Percentiles rank a stretch among this genome's conserved stretches.
These are phyloP conservation scores for Triticum aestivum DNA, from an alignment of 176 grass and related monocot species.

Conservation along the genomic window DNA sequence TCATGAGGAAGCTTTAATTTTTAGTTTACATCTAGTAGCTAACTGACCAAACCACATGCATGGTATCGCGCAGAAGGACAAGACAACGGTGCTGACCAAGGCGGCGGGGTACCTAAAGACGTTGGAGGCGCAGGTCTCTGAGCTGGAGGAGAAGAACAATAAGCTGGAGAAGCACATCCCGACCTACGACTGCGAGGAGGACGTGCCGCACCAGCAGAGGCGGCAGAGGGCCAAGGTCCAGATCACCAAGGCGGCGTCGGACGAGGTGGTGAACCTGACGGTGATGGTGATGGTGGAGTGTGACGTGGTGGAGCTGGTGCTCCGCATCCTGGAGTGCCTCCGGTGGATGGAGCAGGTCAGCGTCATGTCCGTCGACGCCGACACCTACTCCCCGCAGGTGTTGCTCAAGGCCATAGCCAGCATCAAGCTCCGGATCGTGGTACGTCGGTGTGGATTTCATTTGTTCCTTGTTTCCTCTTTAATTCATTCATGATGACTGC, in stretches of 20 bases:
- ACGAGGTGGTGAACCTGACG: conserved; percentile 55
- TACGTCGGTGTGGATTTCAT: neutral
- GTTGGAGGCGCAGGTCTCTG: conserved; percentile 60
- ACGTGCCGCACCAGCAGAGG: neutral
- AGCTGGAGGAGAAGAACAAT: conserved; percentile 79
- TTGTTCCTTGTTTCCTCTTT: neutral
- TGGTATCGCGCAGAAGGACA: conserved; percentile 61
- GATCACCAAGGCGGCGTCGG: conserved; percentile 34
- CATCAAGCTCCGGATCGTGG: conserved; percentile 74
- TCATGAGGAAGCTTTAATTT: no score
- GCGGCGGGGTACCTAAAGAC: conserved; percentile 61
- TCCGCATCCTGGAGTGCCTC: conserved; percentile 68
- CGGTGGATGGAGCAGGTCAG: conserved; percentile 41
- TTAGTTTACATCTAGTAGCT: neutral
- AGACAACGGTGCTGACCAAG: conserved; percentile 77
- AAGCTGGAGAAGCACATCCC: conserved; percentile 66
- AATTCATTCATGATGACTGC: neutral
- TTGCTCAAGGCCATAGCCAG: conserved; percentile 63
- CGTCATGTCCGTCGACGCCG: conserved; percentile 70
- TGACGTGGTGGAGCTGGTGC: conserved; percentile 70
- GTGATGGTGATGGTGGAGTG: conserved; percentile 76
- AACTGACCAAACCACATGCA: neutral
- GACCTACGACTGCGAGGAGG: neutral
- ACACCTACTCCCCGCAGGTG: conserved; percentile 66
- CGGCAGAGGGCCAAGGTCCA: conserved; percentile 50